A percentile compares a stretch with the other conserved stretches of the same genome.
Evolutionary conservation across 2,329 filamentous ascomycete species (phyloP).

Genomic region (Aaosphaeria arxii): DNA sequence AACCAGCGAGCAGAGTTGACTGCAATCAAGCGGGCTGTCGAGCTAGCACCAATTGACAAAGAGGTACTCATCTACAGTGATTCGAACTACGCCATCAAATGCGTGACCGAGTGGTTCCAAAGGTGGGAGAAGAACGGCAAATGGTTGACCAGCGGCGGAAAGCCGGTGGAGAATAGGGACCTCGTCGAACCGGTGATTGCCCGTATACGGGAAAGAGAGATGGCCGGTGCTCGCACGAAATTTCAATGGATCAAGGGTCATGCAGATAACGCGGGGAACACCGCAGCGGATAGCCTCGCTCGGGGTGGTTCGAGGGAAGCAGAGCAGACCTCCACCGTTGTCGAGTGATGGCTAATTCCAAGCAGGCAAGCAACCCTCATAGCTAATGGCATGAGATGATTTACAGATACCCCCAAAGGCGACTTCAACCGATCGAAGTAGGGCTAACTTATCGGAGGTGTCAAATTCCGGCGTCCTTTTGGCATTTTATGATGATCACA

Average conservation of each 20-base stretch:
- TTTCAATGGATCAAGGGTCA: conserved; percentile 88
- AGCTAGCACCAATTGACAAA: conserved; percentile 66
- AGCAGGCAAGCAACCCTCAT: not conserved
- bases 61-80: conserved; percentile 80
- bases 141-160: conserved; percentile 72
- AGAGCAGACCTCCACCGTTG: not conserved
- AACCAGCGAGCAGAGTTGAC: conserved; percentile 96
- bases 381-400: too few relatives aligned
- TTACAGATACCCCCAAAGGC: too few relatives aligned
- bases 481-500: too few relatives aligned
- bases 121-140: conserved; percentile 68
- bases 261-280: conserved; percentile 67
- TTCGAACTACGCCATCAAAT: conserved; percentile 86
- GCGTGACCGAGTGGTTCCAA: conserved; percentile 77
- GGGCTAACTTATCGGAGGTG: too few relatives aligned
- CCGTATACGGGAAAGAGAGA: conserved; percentile 66
- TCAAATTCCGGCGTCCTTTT: too few relatives aligned
- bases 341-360: not conserved
- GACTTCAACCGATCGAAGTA: too few relatives aligned
- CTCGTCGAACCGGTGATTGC: conserved; percentile 70
- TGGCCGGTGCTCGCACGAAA: conserved; percentile 53
- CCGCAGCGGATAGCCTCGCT: conserved; percentile 75
- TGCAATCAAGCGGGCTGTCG: conserved; percentile 78
- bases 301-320: conserved; percentile 56
- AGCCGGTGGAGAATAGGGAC: conserved; percentile 81